Base-by-base conservation (phyloP, 2,329 filamentous ascomycete genomes). In the Colletotrichum costaricense region DNA sequence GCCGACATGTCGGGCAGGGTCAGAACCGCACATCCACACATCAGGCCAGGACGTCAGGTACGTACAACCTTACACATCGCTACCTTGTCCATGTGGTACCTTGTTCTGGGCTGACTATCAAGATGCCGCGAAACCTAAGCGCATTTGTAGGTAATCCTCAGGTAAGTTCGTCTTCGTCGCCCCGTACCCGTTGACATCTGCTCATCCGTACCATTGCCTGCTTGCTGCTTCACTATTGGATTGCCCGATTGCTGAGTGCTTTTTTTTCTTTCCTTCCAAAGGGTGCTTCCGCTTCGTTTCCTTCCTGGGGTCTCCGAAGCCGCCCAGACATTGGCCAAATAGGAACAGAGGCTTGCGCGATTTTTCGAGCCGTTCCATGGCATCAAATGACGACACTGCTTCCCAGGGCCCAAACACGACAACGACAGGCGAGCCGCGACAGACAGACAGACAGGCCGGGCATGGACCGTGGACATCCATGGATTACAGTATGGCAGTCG, bases 91-190 rank as follows among this genome's bases (percentile, higher is more conserved):
- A 22, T 9, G 46, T 11, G 28, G 71, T 73, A 73, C 71, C 71
- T n/a, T 71, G 67, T 62, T 70, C 55, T 35, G 14, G 22, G 35
- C 24, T 46, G 35, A 30, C 67, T 70, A 71, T 56, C 67, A 71
- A 65, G 60, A 55, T 62, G 60, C 54, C 42, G 49, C 55, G 38
- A 35, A 65, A 38, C 67, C 63, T 62, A 62, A 60, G 60, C 60
- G 38, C 56, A 52, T 66, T 73, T 66, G 71, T 65, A 73, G 71
- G 71, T 73, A 73, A 73, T 71, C 63, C 62, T 60, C 64, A 71
- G 56, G 67, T 73, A 73, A 73, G 62, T 42, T 66, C 56, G 60
- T 73, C 62, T 60, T 71, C 67, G 38, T 38, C 22, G 14, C 22
- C 38, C n/a, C 71, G 67, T 71, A 71, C 67, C 56, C 38, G 8